Conservation (phyloP, 441 rosid genomes). For the Adansonia grandidieri region DNA sequence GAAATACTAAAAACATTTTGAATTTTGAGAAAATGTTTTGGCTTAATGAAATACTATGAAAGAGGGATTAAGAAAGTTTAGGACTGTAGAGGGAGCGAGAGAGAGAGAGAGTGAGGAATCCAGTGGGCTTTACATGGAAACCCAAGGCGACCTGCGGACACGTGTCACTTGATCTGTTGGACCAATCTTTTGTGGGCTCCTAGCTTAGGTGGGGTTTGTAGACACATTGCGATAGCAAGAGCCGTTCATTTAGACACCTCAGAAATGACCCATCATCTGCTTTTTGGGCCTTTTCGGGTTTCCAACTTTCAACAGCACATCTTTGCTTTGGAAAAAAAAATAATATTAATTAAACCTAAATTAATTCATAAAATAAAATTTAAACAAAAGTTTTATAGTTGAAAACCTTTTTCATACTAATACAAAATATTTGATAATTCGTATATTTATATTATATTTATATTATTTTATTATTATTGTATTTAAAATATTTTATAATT, state of each 20-base stretch:
- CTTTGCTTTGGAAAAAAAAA: neutral
- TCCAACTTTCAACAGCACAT: neutral
- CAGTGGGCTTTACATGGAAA: conserved; percentile 14
- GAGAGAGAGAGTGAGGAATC: neutral
- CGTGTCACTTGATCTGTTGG: neutral
- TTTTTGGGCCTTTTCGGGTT: neutral
- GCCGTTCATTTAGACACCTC: neutral
- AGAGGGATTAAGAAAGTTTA: conserved; percentile 20
- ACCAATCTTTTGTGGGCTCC: neutral
- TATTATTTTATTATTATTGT: too few species aligned
- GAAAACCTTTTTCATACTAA: too few species aligned
- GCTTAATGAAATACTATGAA: neutral
- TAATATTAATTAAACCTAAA: neutral
- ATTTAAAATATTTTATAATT: too few species aligned
- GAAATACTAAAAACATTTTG: neutral
- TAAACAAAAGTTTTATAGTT: neutral
- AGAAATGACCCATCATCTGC: neutral
- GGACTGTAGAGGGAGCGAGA: neutral
- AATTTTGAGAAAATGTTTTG: neutral
- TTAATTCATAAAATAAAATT: neutral
- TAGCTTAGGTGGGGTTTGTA: neutral
- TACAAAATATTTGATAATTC: too few species aligned
- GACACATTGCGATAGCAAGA: neutral
- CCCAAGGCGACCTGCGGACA: neutral
- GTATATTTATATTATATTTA: too few species aligned